Conservation (phyloP, 1,139 yeast genomes). For the Geotrichum histeridarum region DNA sequence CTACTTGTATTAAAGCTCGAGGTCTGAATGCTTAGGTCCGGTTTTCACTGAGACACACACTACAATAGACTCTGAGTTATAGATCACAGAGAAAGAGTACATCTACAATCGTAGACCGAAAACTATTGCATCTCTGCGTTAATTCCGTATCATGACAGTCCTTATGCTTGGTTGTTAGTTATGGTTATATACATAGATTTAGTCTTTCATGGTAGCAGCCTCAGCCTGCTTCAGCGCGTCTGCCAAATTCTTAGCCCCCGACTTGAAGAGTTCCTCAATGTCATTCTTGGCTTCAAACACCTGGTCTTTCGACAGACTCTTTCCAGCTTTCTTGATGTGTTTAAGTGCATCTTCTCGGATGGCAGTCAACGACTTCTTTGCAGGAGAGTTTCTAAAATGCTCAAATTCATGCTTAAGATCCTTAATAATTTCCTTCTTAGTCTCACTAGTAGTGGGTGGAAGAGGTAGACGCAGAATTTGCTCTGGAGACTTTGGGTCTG, state of each 20-base stretch:
- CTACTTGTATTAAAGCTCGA: too few species aligned
- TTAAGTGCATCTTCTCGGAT: conserved; percentile 60
- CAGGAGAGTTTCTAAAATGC: conserved; percentile 52
- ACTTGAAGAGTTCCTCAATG: conserved; percentile 64
- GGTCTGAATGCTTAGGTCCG: too few species aligned
- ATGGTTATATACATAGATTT: not conserved
- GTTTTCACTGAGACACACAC: too few species aligned
- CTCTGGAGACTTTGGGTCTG: conserved; percentile 57
- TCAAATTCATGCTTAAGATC: conserved; percentile 58
- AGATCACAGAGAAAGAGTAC: too few species aligned
- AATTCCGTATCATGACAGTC: too few species aligned
- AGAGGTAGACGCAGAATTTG: conserved; percentile 70
- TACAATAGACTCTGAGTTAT: too few species aligned
- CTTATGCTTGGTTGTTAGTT: not conserved
- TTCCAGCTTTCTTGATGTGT: conserved; percentile 57
- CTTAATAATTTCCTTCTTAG: conserved; percentile 55
- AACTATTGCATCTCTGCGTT: too few species aligned
- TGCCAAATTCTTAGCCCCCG: conserved; percentile 53
- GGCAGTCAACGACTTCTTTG: conserved; percentile 51
- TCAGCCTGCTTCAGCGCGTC: conserved; percentile 47
- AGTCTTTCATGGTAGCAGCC: conserved; percentile 15
- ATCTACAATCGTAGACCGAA: too few species aligned
- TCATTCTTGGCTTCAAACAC: conserved; percentile 48
- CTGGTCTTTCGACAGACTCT: conserved; percentile 41
- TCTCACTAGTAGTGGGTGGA: conserved; percentile 70